Evolutionary conservation across 2,329 filamentous ascomycete species (phyloP), one percentile per base, ranked within the genome.

Genomic region (Colletotrichum lindemuthianum): DNA sequence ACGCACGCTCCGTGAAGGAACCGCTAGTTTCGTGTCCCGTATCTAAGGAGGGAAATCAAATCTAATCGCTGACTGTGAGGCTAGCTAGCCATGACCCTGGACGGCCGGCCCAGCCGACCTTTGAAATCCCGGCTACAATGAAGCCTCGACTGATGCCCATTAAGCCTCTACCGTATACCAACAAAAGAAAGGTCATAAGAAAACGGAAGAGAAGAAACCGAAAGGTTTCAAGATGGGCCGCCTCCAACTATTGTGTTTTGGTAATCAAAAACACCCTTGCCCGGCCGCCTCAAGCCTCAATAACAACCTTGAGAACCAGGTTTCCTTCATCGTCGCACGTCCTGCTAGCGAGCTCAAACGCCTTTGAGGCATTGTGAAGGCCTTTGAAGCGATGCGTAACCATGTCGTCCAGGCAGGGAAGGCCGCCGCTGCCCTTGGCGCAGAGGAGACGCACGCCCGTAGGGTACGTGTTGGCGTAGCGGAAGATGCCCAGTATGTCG

Each of bases 381-480:
- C 90, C 90, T 66, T 84, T 85, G 75, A 89, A 90, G 7, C 87
- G 84, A 75, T 93, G 90, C 4, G 90, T 93, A n/a, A 93, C 86
- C 80, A 93, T 85, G 71, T 88, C 86, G 52, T 89, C 86, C 60
- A 93, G 84, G 67, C 85, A 86, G 0, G 90, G 90, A 16, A 91
- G 79, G 3, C 74, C 71, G 2, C 74, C 76, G 43, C 76, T 72
- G 33, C 74, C 75, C 65, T 79, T 75, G 70, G 84, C 72, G 80
- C 84, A 76, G 75, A 89, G 76, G 75, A 89, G 73, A 44, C 81
- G 82, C 64, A 93, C 90, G n/a, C 90, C 90, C 1, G 87, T 89
- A 5, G 86, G 82, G 72, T 93, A 93, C 0, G 90, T 92, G 75
- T 92, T 91, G 16, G 89, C 89, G 70, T 93, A 93, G 51, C 91